Percentiles rank a stretch among this genome's conserved stretches.
phyloP scores from a whole-genome alignment of 768 basidiomycete genomes.

The Tricholoma hemisulphureum region DNA sequence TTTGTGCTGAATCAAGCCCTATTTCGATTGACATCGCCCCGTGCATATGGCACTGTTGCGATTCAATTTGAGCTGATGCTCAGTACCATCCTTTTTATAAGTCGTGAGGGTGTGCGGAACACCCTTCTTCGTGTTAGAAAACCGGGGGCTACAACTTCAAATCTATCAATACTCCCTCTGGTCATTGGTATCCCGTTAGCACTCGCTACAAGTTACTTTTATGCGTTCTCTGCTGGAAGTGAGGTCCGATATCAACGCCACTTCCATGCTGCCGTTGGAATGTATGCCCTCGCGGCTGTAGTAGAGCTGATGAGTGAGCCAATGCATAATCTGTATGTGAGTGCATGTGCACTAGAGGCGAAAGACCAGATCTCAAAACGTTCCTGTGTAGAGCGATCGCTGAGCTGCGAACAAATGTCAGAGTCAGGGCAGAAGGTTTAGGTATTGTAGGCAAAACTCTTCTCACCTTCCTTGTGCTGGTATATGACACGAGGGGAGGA shows the following conservation, averaged over 20 bases:
- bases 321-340: constrained; percentile 64
- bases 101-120: constrained; percentile 90
- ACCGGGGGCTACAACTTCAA: constrained; percentile 27
- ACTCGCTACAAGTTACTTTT: constrained; percentile 48
- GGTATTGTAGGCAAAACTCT: constrained; percentile 76
- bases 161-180: constrained; percentile 65
- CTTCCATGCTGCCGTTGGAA: constrained; percentile 58
- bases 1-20: constrained; percentile 88
- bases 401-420: constrained; percentile 61
- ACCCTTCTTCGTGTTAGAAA: constrained; percentile 64
- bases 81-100: constrained; percentile 87
- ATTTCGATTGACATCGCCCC: constrained; percentile 79
- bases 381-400: constrained; percentile 53
- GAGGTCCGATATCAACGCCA: constrained; percentile 60
- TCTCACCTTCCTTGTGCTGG: constrained; percentile 65
- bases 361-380: constrained; percentile 1
- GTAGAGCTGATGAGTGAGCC: constrained; percentile 84
- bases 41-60: constrained; percentile 84
- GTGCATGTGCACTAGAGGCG: constrained; percentile 3
- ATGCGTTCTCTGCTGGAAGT: constrained; percentile 49
- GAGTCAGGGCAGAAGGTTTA: constrained; percentile 84
- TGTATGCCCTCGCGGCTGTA: constrained; percentile 75
- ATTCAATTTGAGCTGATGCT: constrained; percentile 93
- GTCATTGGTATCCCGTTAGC: constrained; percentile 68
- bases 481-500: constrained; percentile 41